A percentile compares a stretch with the other conserved stretches of the same genome.
Evolutionary conservation across 768 basidiomycete genomes (phyloP).

Genomic region (Kwoniella heveanensis): DNA sequence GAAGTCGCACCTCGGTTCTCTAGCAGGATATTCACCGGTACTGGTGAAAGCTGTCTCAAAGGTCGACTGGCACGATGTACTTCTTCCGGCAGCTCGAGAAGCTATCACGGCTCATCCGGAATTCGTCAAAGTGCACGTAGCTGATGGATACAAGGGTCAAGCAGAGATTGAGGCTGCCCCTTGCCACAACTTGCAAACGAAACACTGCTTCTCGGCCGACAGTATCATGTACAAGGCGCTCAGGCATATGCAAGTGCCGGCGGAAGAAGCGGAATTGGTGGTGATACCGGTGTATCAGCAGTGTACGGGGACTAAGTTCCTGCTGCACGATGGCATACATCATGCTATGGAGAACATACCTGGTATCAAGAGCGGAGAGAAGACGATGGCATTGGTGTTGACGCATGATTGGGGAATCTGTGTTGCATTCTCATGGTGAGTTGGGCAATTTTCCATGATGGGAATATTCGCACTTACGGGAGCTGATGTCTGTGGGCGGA

Average conservation of each 20-base stretch:
- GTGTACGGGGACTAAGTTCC: constrained; percentile 42
- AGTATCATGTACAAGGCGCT: constrained; percentile 51
- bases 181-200: constrained; percentile 46
- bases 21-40: constrained; percentile 18
- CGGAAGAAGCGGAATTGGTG: constrained; percentile 54
- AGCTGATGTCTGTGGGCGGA: constrained; percentile 1
- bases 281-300: constrained; percentile 54
- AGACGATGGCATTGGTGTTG: constrained; percentile 42
- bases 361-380: constrained; percentile 33
- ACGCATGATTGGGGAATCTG: constrained; percentile 57
- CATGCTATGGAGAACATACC: constrained; percentile 42
- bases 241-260: constrained; percentile 45
- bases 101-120: constrained; percentile 41
- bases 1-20: constrained; percentile 20
- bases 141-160: constrained; percentile 41
- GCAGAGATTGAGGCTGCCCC: constrained; percentile 41
- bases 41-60: constrained; percentile 33
- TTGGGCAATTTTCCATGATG: not conserved
- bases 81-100: constrained; percentile 47
- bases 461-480: not conserved
- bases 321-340: constrained; percentile 41
- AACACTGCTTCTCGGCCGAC: constrained; percentile 56
- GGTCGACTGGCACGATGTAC: constrained; percentile 45
- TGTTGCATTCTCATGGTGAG: constrained; percentile 49
- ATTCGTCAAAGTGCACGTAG: constrained; percentile 53